phyloP scores from a whole-genome alignment of 768 basidiomycete genomes.

The Suillus alpinus region DNA sequence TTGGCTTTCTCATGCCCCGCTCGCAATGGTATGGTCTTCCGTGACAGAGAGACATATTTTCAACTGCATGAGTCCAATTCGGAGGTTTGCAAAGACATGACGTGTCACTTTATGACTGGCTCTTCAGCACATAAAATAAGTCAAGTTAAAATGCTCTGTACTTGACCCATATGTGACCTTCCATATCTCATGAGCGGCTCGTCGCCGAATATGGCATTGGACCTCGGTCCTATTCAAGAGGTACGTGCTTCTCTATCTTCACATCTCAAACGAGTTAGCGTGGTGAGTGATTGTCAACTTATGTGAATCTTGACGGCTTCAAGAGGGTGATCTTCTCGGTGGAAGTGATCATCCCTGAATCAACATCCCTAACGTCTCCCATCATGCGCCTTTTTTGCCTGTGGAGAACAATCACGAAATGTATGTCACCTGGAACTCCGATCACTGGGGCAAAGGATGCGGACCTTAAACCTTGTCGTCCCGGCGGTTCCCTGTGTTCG shows the following conservation, averaged over 20 bases:
- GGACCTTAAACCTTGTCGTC: neutral
- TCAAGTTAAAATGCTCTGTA: neutral
- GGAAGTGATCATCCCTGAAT: neutral
- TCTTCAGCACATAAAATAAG: neutral
- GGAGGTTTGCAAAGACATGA: neutral
- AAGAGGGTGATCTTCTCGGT: neutral
- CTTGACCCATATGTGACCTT: neutral
- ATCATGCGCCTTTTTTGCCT: neutral
- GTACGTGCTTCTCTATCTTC: neutral
- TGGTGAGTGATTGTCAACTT: neutral
- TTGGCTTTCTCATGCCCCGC: neutral
- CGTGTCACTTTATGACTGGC: no score
- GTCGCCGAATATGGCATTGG: neutral
- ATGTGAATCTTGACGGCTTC: neutral
- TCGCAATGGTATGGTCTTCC: neutral
- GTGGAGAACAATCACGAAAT: slow-evolving; percentile 1
- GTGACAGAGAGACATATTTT: neutral
- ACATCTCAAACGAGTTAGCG: neutral
- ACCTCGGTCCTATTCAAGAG: neutral
- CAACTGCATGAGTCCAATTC: neutral
- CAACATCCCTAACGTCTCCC: neutral
- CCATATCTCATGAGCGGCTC: neutral
- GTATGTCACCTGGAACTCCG: neutral
- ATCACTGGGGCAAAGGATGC: neutral
- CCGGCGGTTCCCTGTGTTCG: no score